Conservation (phyloP, 192 early-diverging fungal genomes). For the Entomortierella lignicola region DNA sequence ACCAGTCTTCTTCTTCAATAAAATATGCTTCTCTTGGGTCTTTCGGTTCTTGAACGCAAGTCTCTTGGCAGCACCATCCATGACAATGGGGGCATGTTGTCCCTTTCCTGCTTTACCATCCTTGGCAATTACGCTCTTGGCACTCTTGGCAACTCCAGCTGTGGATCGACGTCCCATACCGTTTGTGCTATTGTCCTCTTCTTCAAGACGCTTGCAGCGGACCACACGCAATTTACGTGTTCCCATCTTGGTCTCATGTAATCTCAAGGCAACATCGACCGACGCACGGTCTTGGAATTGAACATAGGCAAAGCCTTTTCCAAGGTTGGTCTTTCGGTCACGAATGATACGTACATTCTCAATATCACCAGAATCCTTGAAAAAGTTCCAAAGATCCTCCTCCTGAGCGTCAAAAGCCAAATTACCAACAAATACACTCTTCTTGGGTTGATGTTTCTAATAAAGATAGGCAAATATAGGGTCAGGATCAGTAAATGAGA, state of each 20-base stretch:
- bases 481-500: not conserved
- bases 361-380: conserved; percentile 75
- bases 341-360: conserved; percentile 89
- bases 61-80: conserved; percentile 42
- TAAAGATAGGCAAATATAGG: not conserved
- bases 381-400: conserved; percentile 78
- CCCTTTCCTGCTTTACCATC: conserved; percentile 21
- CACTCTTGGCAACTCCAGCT: conserved; percentile 21
- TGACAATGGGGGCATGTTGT: conserved; percentile 44
- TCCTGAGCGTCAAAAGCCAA: conserved; percentile 79
- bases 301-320: conserved; percentile 95
- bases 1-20: conserved; percentile 44
- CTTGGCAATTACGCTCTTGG: conserved; percentile 12
- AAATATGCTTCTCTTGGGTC: conserved; percentile 39
- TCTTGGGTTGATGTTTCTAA: conserved; percentile 77
- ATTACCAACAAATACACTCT: conserved; percentile 81
- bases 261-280: conserved; percentile 81
- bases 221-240: conserved; percentile 73
- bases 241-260: conserved; percentile 77
- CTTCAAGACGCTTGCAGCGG: conserved; percentile 58
- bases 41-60: conserved; percentile 46
- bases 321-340: conserved; percentile 85
- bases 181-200: conserved; percentile 39
- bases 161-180: conserved; percentile 30
- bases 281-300: conserved; percentile 84